Base-by-base conservation (phyloP, 2,329 filamentous ascomycete genomes). In the Proliferodiscus dingleyae region DNA sequence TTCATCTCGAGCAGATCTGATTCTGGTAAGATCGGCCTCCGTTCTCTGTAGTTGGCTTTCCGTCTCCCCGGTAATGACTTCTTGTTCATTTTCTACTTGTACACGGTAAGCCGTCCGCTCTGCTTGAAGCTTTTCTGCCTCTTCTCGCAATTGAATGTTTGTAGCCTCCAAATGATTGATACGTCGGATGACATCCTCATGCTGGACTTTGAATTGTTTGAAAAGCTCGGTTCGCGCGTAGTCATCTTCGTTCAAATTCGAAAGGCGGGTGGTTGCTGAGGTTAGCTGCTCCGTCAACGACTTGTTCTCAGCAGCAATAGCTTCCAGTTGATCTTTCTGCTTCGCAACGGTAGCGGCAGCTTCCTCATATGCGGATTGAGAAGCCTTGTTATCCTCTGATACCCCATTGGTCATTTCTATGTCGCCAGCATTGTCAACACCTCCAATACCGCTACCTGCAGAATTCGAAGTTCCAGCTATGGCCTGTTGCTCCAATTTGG, bases 141-240 rank as follows among this genome's bases (percentile, higher is more conserved):
- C 89, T 64, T 95, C 86, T 28, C 85, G 81, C 23, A 97, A 67
- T 55, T 89, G 83, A 49, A 85, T 83, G 64, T 96, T 96, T 10
- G 83, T 86, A 3, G 89, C 89, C 66, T 97, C 91, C 11, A 97
- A 69, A 58, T 91, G 83, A 64, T 98, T 98, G 60, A 95, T 83
- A 29, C 89, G 83, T 65, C 88, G 91, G 56, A 96, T 89, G 7
- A 95, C 79, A 57, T 97, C 91, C 61, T 97, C 93, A 58, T 94
- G 87, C 59, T 96, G 89, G 19, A 78, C 78, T 68, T 90, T 94
- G 61, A 96, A 78, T 51, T 87, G 81, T 68, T 95, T 97, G 75
- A 95, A 98, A 3, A 95, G 76, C 58, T 96, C 89, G 4, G 89
- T 95, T 46, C 89, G 83, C 32, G 89, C 83, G 62, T 94, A 97